A percentile compares a stretch with the other conserved stretches of the same genome.
Conservation (phyloP, 2,329 filamentous ascomycete genomes). For the Aspergillus eucalypticola region DNA sequence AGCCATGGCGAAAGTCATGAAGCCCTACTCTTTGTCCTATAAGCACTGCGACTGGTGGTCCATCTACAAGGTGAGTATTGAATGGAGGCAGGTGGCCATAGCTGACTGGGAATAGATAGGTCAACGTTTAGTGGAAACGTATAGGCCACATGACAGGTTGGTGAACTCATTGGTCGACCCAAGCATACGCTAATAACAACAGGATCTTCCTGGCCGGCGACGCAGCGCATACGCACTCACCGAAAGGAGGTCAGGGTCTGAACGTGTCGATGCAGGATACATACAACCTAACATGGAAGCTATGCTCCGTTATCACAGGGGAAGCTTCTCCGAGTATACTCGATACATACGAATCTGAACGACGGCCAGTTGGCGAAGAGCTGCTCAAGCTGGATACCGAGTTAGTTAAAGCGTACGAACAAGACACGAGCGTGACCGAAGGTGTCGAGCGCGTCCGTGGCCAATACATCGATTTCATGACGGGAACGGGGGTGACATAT, state of each 20-base stretch:
- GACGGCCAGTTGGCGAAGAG: conserved; percentile 63
- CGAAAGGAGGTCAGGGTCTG: conserved; percentile 2
- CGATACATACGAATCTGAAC: conserved; percentile 54
- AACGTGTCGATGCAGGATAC: conserved; percentile 2
- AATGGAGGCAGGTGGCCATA: background rate
- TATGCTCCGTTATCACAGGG: conserved; percentile 48
- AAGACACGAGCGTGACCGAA: background rate
- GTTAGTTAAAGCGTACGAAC: conserved; percentile 5
- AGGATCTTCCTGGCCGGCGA: background rate
- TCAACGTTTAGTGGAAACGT: background rate
- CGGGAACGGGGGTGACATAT: conserved; percentile 12
- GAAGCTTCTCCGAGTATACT: conserved; percentile 44
- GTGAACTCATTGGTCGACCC: background rate
- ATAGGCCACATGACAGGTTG: background rate
- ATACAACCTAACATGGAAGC: conserved; percentile 3
- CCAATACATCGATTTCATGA: conserved; percentile 8
- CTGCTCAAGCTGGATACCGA: conserved; percentile 63
- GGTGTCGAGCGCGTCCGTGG: conserved; percentile 2
- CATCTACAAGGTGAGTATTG: conserved; percentile 15
- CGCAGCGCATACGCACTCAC: background rate
- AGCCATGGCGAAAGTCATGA: conserved; percentile 8
- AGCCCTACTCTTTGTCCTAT: conserved; percentile 15
- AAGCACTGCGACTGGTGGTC: conserved; percentile 23
- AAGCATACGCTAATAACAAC: background rate
- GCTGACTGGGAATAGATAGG: background rate